These are phyloP conservation scores for Cyclocybe cylindracea DNA, from an alignment of 768 basidiomycete genomes.

Conservation along the genomic window DNA sequence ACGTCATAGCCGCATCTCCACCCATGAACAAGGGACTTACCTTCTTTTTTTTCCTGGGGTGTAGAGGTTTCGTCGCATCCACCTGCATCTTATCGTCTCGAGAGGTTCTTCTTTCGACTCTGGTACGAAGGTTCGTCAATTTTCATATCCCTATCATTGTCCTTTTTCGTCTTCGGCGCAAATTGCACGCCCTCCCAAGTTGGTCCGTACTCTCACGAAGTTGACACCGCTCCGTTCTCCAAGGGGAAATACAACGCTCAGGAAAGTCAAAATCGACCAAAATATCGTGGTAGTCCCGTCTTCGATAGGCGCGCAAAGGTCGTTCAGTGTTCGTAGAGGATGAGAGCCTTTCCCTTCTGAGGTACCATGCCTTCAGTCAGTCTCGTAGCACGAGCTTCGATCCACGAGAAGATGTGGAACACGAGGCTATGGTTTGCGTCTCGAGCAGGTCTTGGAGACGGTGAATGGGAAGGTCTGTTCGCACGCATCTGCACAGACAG, in stretches of 20 bases:
- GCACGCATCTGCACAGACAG: conserved; percentile 60
- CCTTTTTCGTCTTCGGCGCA: conserved; percentile 31
- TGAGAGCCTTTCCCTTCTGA: conserved; percentile 85
- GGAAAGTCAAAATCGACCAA: conserved; percentile 88
- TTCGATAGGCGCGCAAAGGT: conserved; percentile 88
- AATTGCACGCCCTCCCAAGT: conserved; percentile 69
- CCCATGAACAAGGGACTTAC: conserved; percentile 27
- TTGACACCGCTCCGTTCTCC: conserved; percentile 93
- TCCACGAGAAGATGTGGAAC: conserved; percentile 87
- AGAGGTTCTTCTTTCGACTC: conserved; percentile 21
- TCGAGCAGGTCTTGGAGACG: conserved; percentile 84
- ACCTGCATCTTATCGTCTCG: conserved; percentile 62
- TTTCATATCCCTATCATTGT: conserved; percentile 30
- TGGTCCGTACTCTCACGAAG: conserved; percentile 80
- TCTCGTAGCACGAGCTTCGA: conserved; percentile 68
- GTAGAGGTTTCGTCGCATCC: conserved; percentile 41
- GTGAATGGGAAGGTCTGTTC: conserved; percentile 73
- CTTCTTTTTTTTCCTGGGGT: conserved; percentile 57
- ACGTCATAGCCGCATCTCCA: neutral
- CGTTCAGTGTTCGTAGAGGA: conserved; percentile 84
- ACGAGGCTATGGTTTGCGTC: conserved; percentile 81
- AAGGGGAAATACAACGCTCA: conserved; percentile 83
- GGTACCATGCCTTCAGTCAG: conserved; percentile 81
- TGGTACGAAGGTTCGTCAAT: conserved; percentile 21
- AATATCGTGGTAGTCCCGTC: conserved; percentile 83